Conservation (phyloP, 805 yeast genomes). For the Saturnispora diversa region DNA sequence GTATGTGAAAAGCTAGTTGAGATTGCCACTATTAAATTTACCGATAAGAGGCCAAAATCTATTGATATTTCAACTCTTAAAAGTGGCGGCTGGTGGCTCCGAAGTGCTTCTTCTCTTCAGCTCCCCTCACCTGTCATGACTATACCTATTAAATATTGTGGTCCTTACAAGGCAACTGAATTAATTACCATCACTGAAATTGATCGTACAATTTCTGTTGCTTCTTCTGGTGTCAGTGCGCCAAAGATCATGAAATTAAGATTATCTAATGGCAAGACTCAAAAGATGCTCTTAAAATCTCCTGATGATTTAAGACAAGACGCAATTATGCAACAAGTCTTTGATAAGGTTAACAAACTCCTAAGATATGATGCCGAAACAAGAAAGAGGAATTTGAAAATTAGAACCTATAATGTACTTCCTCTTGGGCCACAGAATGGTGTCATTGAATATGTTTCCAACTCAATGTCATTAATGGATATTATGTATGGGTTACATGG, state of each 20-base stretch:
- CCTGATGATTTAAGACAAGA: constrained; percentile 93
- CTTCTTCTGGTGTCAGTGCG: constrained; percentile 74
- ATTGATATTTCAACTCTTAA: constrained; percentile 17
- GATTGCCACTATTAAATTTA: constrained; percentile 42
- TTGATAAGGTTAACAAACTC: constrained; percentile 71
- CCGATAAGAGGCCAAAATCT: constrained; percentile 30
- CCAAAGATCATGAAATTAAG: constrained; percentile 67
- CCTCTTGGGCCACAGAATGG: constrained; percentile 88
- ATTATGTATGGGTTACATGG: constrained; percentile 58
- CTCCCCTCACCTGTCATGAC: constrained; percentile 64
- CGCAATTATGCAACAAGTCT: constrained; percentile 96
- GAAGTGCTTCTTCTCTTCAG: constrained; percentile 33
- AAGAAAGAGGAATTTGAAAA: constrained; percentile 45
- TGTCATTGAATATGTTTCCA: constrained; percentile 78
- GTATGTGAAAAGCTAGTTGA: constrained; percentile 45
- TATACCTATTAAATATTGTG: constrained; percentile 35
- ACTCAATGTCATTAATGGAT: constrained; percentile 65
- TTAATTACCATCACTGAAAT: constrained; percentile 35
- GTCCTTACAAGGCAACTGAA: constrained; percentile 31
- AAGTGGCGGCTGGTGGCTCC: constrained; percentile 51
- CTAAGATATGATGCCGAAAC: constrained; percentile 50
- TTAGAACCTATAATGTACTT: constrained; percentile 81
- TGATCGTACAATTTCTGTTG: constrained; percentile 44
- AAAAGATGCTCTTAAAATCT: constrained; percentile 66
- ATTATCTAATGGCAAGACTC: constrained; percentile 50